Conservation (phyloP, 2,329 filamentous ascomycete genomes). For the Coniochaeta sp. region DNA sequence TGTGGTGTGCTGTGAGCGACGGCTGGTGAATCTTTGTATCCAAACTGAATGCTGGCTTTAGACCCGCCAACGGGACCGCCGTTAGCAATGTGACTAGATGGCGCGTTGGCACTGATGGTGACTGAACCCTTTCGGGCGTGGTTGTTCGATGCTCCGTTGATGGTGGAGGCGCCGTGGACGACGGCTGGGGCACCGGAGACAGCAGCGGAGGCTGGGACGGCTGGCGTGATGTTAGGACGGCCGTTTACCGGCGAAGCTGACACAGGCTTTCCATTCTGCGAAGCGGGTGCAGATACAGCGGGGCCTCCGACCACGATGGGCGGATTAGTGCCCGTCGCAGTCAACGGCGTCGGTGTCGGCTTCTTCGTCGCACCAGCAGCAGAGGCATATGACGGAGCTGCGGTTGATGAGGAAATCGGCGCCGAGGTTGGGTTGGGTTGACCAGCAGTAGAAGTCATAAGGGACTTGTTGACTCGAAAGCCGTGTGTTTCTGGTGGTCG, state of each 20-base stretch:
- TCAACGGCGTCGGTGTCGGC: slow-evolving; percentile 51
- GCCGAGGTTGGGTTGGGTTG: slow-evolving; percentile 47
- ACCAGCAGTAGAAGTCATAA: slow-evolving; percentile 56
- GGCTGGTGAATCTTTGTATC: slow-evolving; percentile 64
- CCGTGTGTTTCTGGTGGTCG: slow-evolving; percentile 13
- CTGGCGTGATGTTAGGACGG: slow-evolving; percentile 63
- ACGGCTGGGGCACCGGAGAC: slow-evolving; percentile 50
- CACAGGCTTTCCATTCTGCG: slow-evolving; percentile 56
- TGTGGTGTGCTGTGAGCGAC: slow-evolving; percentile 62
- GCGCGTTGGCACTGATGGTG: slow-evolving; percentile 80
- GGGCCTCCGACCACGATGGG: slow-evolving; percentile 44
- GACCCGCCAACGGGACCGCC: slow-evolving; percentile 54
- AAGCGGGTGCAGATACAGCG: slow-evolving; percentile 36
- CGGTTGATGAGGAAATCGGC: slow-evolving; percentile 46
- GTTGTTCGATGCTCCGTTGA: slow-evolving; percentile 63
- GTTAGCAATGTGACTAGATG: slow-evolving; percentile 69
- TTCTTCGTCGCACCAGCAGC: slow-evolving; percentile 58
- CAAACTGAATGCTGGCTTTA: slow-evolving; percentile 69
- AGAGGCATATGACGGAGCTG: slow-evolving; percentile 60
- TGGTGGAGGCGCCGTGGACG: slow-evolving; percentile 47
- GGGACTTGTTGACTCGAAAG: slow-evolving; percentile 24
- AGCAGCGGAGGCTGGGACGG: slow-evolving; percentile 42
- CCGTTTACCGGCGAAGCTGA: slow-evolving; percentile 79
- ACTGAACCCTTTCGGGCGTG: slow-evolving; percentile 84
- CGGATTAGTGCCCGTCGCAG: slow-evolving; percentile 49